Evolutionary conservation across 768 basidiomycete genomes (phyloP).

Genomic region (Tubosaeta brunneosetosa): DNA sequence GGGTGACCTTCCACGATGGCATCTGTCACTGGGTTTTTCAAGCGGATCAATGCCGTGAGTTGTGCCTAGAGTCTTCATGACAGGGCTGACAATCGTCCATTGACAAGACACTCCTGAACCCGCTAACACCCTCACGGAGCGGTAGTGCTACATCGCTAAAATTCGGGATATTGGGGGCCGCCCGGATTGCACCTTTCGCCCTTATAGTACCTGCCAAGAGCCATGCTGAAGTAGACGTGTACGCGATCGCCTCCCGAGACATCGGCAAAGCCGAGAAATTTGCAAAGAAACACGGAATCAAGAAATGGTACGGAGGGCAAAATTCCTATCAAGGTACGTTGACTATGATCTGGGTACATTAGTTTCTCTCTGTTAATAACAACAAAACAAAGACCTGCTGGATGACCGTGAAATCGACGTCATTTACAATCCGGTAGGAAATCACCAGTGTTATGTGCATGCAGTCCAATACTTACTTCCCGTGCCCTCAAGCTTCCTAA

Average conservation of each 20-base stretch:
- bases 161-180: conserved; percentile 51
- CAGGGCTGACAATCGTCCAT: conserved; percentile 4
- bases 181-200: conserved; percentile 48
- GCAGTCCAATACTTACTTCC: background rate
- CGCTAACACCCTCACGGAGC: conserved; percentile 5
- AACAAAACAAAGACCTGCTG: conserved; percentile 36
- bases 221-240: conserved; percentile 53
- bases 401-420: conserved; percentile 52
- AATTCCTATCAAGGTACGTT: conserved; percentile 49
- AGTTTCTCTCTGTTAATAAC: background rate
- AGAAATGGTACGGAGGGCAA: conserved; percentile 45
- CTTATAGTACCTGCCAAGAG: conserved; percentile 47
- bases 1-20: conserved; percentile 13
- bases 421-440: conserved; percentile 50
- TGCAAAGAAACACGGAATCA: conserved; percentile 52
- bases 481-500: conserved; percentile 44
- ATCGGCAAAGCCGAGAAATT: conserved; percentile 41
- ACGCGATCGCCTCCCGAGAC: conserved; percentile 59
- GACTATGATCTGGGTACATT: no score
- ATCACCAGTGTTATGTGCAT: background rate
- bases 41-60: conserved; percentile 24
- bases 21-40: conserved; percentile 21
- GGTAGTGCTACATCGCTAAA: conserved; percentile 20
- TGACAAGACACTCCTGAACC: conserved; percentile 21
- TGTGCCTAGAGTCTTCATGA: conserved; percentile 17